Evolutionary conservation across 2,329 filamentous ascomycete genomes (phyloP).

Genomic region (Bisporella sp.): DNA sequence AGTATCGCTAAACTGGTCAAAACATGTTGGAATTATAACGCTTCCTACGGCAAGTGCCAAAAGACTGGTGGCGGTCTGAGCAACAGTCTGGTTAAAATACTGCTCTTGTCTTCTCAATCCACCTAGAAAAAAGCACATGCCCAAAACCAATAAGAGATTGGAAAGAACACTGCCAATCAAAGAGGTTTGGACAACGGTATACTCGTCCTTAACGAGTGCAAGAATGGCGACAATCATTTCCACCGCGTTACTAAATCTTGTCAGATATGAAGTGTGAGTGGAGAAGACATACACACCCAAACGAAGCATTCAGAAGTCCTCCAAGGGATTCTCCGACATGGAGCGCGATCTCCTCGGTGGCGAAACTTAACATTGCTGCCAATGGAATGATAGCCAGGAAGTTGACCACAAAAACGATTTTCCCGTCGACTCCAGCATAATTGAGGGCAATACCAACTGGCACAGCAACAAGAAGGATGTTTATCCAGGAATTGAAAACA

Average conservation of each 20-base stretch:
- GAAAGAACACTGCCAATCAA: slow-evolving; percentile 88
- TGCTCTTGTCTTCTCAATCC: slow-evolving; percentile 68
- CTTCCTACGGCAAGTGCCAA: slow-evolving; percentile 66
- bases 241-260: slow-evolving; percentile 60
- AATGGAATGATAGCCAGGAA: slow-evolving; percentile 90
- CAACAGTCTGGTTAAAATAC: slow-evolving; percentile 86
- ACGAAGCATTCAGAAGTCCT: slow-evolving; percentile 82
- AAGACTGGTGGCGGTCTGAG: slow-evolving; percentile 73
- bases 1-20: slow-evolving; percentile 48
- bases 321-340: slow-evolving; percentile 79
- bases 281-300: slow-evolving; percentile 53
- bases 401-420: slow-evolving; percentile 78
- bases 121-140: slow-evolving; percentile 85
- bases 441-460: slow-evolving; percentile 74
- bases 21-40: slow-evolving; percentile 86
- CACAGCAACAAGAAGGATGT: slow-evolving; percentile 70
- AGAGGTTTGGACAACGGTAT: slow-evolving; percentile 86
- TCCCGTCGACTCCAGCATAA: slow-evolving; percentile 50
- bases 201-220: slow-evolving; percentile 58
- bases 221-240: slow-evolving; percentile 86
- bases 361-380: slow-evolving; percentile 78
- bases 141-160: slow-evolving; percentile 81
- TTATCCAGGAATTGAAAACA: slow-evolving; percentile 79
- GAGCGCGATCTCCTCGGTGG: slow-evolving; percentile 83
- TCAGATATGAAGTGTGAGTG: slow-evolving; percentile 18